Evolutionary conservation across 805 yeast species (phyloP).

Genomic region (Ascoidea asiatica): DNA sequence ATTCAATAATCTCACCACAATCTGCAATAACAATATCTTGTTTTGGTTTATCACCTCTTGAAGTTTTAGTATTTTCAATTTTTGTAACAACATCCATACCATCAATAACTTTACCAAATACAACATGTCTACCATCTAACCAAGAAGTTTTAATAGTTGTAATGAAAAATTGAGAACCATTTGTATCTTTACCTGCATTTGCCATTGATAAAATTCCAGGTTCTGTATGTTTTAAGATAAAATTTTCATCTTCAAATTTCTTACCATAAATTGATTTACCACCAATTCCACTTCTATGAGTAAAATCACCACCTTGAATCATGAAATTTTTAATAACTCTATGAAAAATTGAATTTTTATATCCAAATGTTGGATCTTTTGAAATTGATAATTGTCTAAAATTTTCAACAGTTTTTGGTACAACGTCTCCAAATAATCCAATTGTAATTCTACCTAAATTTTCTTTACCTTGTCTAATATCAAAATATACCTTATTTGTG

Average conservation of each 20-base stretch:
- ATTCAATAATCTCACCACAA: slow-evolving; percentile 7
- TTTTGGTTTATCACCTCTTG: slow-evolving; percentile 58
- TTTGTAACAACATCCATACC: slow-evolving; percentile 63
- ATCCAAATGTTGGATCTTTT: slow-evolving; percentile 54
- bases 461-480: slow-evolving; percentile 68
- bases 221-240: slow-evolving; percentile 50
- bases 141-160: slow-evolving; percentile 84
- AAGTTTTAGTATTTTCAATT: slow-evolving; percentile 37
- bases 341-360: slow-evolving; percentile 53
- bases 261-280: slow-evolving; percentile 64
- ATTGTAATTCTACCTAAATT: slow-evolving; percentile 69
- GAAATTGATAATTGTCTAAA: slow-evolving; percentile 71
- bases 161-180: slow-evolving; percentile 92
- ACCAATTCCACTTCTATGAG: slow-evolving; percentile 55
- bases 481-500: slow-evolving; percentile 78
- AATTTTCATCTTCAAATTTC: slow-evolving; percentile 58
- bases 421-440: slow-evolving; percentile 79
- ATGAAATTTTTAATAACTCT: slow-evolving; percentile 59
- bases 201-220: slow-evolving; percentile 69
- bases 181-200: slow-evolving; percentile 66
- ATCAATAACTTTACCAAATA: slow-evolving; percentile 85
- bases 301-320: slow-evolving; percentile 78
- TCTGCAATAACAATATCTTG: slow-evolving; percentile 50
- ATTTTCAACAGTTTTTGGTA: slow-evolving; percentile 83
- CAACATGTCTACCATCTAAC: slow-evolving; percentile 93